These are phyloP conservation scores for Clonostachys solani DNA, from an alignment of 2,329 filamentous ascomycete species.

Conservation along the genomic window DNA sequence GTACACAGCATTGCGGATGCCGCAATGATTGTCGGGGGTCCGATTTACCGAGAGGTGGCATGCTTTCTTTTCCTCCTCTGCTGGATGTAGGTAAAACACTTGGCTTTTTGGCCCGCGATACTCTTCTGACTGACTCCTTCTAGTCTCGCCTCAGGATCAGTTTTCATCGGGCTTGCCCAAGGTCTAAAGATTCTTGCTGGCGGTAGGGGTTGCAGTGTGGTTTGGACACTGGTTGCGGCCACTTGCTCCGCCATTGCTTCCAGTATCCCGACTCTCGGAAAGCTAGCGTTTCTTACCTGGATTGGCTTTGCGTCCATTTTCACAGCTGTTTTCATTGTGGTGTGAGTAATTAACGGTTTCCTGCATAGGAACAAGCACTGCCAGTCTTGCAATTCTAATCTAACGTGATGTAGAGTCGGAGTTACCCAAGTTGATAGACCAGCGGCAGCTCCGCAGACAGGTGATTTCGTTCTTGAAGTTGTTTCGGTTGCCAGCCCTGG, in stretches of 20 bases:
- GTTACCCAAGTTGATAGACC: conserved; percentile 12
- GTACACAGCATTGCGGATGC: conserved; percentile 18
- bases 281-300: conserved; percentile 20
- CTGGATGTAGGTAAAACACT: conserved; percentile 9
- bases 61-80: conserved; percentile 12
- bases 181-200: conserved; percentile 12
- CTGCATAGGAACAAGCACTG: neutral
- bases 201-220: conserved; percentile 10
- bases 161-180: conserved; percentile 13
- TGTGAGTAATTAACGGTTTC: conserved; percentile 9
- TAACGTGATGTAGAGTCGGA: conserved; percentile 9
- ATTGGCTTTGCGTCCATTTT: conserved; percentile 17
- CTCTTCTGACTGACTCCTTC: neutral
- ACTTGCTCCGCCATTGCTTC: conserved; percentile 15
- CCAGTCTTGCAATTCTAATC: neutral
- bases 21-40: conserved; percentile 12
- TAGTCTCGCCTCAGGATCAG: conserved; percentile 12
- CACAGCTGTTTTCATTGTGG: conserved; percentile 17
- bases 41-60: conserved; percentile 12
- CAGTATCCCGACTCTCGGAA: conserved; percentile 18
- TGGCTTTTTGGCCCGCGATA: neutral
- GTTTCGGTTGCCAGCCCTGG: conserved; percentile 10
- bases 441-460: conserved; percentile 7
- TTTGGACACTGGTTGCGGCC: conserved; percentile 14
- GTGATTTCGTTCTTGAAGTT: conserved; percentile 21